Conservation (phyloP, 805 yeast species). For the Myxozyma geophila region DNA sequence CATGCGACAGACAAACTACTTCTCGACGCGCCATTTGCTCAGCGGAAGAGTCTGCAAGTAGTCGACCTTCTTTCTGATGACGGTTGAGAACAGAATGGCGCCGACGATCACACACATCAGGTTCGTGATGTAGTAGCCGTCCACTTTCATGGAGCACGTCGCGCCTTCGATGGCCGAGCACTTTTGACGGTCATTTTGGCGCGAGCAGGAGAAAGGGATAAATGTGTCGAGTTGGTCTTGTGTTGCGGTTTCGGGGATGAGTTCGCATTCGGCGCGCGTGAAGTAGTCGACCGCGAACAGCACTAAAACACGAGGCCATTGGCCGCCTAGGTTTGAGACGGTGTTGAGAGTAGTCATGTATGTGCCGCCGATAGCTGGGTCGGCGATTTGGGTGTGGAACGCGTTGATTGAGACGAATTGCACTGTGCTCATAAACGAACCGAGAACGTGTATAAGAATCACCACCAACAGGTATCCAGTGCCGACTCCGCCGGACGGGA, state of each 20-base stretch:
- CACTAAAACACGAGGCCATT: conserved; percentile 92
- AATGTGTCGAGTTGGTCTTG: conserved; percentile 30
- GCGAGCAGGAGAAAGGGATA: conserved; percentile 44
- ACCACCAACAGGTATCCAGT: conserved; percentile 69
- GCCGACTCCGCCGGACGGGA: conserved; percentile 63
- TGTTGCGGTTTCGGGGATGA: conserved; percentile 31
- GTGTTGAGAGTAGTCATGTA: conserved; percentile 97
- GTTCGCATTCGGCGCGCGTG: conserved; percentile 65
- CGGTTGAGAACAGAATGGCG: conserved; percentile 61
- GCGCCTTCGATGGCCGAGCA: conserved; percentile 63
- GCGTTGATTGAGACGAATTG: conserved; percentile 95
- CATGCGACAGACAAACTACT: conserved; percentile 50
- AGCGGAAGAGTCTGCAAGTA: conserved; percentile 62
- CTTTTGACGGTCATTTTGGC: conserved; percentile 50
- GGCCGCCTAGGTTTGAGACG: conserved; percentile 90
- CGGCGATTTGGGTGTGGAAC: conserved; percentile 93
- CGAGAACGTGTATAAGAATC: conserved; percentile 78
- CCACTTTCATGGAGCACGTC: conserved; percentile 56
- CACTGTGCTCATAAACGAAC: conserved; percentile 91
- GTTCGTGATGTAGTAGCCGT: conserved; percentile 86
- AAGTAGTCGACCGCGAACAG: conserved; percentile 78
- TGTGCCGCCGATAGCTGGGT: conserved; percentile 95
- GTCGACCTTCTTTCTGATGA: conserved; percentile 66
- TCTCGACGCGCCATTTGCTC: conserved; percentile 38
- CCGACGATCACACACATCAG: conserved; percentile 73